Evolutionary conservation across 305 asterid genomes (phyloP), one percentile per base, ranked within the genome.

Genomic region (Coffea humblotiana): DNA sequence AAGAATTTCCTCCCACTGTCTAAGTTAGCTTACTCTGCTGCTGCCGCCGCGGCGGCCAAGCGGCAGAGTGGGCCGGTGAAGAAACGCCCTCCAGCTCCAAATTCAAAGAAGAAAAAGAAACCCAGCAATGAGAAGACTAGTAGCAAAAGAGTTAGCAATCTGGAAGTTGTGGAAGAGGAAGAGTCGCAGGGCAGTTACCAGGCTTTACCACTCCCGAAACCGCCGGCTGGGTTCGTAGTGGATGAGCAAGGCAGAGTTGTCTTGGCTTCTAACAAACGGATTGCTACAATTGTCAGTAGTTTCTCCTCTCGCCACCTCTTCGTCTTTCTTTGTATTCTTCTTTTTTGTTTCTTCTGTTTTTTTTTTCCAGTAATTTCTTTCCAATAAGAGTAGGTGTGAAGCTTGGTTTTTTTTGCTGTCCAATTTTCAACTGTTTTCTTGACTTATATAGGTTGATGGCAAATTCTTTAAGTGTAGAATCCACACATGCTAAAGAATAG

Each of bases 211-310:
- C 87, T 94, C 79, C 98, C 98, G 32, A 95, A 95, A 19, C 99
- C 99, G 0, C 99, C 99, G 29, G 98, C 98, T 6, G 99, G 99
- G 19, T 95, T 95, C 75, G 90, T 91, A 72, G 68, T 95, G 82
- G 97, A 94, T 76, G 99, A 89, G 40, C 94, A 91, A 86, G 99
- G 98, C 82, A 91, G 85, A 68, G 98, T 94, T 82, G 88, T 95
- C 65, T 83, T 89, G 95, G 97, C 94, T 81, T 94, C 98, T 64
- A 86, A 87, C 81, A 96, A 88, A 77, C 96, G 99, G 77, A 87
- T 94, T 83, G 93, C 91, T 19, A 89, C 97, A 32, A 94, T 96
- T 52, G 99, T 95, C 79, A 88, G 97, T 84, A 73, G 18, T 35
- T 45, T 29, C 9, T 10, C 14, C 3, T 74, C 6, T n/a, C 32